phyloP scores from a whole-genome alignment of 2,329 filamentous ascomycete species.

The Cercospora sp. region DNA sequence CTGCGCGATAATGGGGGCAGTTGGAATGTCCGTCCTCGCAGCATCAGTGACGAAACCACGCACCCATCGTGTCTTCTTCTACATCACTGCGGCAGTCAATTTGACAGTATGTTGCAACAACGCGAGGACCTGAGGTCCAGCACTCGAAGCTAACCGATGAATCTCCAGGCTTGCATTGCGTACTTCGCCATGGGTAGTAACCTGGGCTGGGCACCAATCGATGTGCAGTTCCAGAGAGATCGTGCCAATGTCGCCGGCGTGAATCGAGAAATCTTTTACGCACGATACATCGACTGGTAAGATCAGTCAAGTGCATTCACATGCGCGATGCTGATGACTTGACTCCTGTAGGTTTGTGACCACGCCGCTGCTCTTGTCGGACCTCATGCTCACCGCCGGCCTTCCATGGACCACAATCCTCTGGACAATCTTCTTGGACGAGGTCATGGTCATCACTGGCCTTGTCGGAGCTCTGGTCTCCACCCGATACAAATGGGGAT shows the following conservation, averaged over 20 bases:
- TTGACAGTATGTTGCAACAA: constrained; percentile 42
- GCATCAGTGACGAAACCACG: constrained; percentile 42
- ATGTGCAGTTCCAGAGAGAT: constrained; percentile 55
- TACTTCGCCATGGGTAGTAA: constrained; percentile 65
- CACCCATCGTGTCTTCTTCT: constrained; percentile 59
- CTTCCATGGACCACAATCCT: constrained; percentile 64
- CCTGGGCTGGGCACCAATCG: constrained; percentile 60
- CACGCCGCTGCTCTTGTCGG: constrained; percentile 60
- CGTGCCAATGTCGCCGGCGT: constrained; percentile 48
- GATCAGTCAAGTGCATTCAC: not conserved
- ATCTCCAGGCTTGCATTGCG: constrained; percentile 52
- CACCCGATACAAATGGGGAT: constrained; percentile 62
- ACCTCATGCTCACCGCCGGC: constrained; percentile 61
- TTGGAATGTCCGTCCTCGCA: constrained; percentile 47
- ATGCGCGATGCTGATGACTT: not conserved
- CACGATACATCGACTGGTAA: constrained; percentile 63
- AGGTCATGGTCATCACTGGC: constrained; percentile 63
- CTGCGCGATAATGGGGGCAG: constrained; percentile 59
- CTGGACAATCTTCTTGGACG: constrained; percentile 59
- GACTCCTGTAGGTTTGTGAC: constrained; percentile 48
- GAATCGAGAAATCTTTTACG: constrained; percentile 63
- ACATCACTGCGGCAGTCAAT: constrained; percentile 58
- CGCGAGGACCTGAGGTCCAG: not conserved
- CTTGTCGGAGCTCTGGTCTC: constrained; percentile 62
- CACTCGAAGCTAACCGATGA: not conserved